These are phyloP conservation scores for Blastocystis sp. DNA, from an alignment of 352 stramenopile genomes.

Conservation along the genomic window DNA sequence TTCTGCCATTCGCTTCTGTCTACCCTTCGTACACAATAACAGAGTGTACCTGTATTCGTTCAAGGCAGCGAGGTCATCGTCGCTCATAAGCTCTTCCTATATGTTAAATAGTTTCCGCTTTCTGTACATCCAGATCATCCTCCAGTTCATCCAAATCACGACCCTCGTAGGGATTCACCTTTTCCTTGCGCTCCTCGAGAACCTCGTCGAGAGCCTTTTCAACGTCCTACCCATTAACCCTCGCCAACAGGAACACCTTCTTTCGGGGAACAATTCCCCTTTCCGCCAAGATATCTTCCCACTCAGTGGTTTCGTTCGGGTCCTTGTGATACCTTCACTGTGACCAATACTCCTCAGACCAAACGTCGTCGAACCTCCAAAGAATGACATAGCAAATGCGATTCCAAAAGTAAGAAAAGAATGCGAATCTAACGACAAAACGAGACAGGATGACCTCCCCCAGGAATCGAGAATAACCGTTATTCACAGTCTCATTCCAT, in stretches of 20 bases:
- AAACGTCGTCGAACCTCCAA: slow-evolving; percentile 63
- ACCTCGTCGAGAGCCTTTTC: slow-evolving; percentile 68
- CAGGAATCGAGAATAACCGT: neutral
- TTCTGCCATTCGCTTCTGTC: slow-evolving; percentile 70
- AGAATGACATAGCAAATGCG: slow-evolving; percentile 56
- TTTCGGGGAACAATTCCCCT: slow-evolving; percentile 58
- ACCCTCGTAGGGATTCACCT: slow-evolving; percentile 69
- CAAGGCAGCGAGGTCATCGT: slow-evolving; percentile 65
- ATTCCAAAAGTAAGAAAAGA: neutral
- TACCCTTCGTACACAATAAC: neutral
- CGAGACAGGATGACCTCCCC: neutral
- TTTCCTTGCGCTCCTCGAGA: slow-evolving; percentile 58
- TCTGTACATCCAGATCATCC: slow-evolving; percentile 72
- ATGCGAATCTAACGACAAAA: neutral
- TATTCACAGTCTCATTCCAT: neutral
- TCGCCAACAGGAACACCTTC: neutral
- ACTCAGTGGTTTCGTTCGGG: slow-evolving; percentile 65
- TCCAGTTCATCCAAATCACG: slow-evolving; percentile 73
- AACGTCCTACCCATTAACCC: slow-evolving; percentile 17
- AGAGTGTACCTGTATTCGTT: slow-evolving; percentile 61
- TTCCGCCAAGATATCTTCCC: slow-evolving; percentile 68
- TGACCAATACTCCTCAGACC: neutral
- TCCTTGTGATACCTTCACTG: slow-evolving; percentile 68
- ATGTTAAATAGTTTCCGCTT: slow-evolving; percentile 30
- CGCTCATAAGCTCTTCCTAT: slow-evolving; percentile 68